Conservation (phyloP, 345 rosid species). For the Hibiscus trionum region DNA sequence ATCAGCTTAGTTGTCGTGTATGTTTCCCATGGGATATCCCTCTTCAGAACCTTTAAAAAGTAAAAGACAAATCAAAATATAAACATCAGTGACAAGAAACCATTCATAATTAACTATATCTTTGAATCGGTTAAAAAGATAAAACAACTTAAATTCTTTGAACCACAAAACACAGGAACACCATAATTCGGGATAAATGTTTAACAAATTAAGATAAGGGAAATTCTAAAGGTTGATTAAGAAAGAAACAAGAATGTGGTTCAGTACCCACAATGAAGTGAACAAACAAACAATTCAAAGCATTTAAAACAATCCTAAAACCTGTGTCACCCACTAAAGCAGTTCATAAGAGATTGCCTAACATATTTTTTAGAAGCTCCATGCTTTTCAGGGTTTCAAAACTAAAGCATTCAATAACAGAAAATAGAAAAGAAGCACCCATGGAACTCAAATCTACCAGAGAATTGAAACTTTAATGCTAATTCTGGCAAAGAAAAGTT, state of each 20-base stretch:
- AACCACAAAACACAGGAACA: neutral
- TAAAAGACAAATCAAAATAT: conserved; percentile 14
- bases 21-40: conserved; percentile 99
- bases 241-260: neutral
- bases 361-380: neutral
- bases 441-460: neutral
- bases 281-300: neutral
- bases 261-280: neutral
- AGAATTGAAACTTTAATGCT: neutral
- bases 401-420: neutral
- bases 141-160: neutral
- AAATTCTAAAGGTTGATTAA: neutral
- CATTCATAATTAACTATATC: neutral
- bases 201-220: neutral
- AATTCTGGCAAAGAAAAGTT: neutral
- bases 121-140: neutral
- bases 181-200: neutral
- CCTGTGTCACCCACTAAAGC: neutral
- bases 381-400: neutral
- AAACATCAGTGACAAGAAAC: conserved; percentile 4
- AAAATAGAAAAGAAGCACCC: neutral
- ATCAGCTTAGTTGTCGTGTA: conserved; percentile 89
- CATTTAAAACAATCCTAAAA: neutral
- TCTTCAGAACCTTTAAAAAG: conserved; percentile 57
- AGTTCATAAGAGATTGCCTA: neutral